Base-by-base conservation (phyloP, 164 flowering plant species). In the Hamamelis virginiana region DNA sequence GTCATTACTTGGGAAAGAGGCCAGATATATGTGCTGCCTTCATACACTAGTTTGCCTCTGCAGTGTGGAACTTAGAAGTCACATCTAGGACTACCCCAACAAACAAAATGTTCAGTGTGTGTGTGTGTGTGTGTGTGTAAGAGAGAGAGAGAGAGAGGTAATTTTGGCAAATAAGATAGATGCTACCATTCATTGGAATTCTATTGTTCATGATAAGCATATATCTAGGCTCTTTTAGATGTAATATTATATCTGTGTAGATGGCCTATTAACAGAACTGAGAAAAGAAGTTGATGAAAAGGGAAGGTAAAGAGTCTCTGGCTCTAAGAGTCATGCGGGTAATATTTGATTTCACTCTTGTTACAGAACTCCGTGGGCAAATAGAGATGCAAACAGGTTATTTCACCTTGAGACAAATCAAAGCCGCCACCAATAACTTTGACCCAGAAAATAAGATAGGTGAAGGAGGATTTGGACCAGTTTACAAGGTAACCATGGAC, bases 401-500 rank as follows among this genome's bases (percentile, higher is more conserved):
- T 71, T 91, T 89, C 77, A 81, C 79, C 46, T 80, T 91, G 69
- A 77, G 78, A 73, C 90, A 91, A 66, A 87, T 91, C 28, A 91
- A 84, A 82, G 78, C 85, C 73, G 94, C 97, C 45, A 91, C 97
- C 3, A 70, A 69, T 19, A 87, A 89, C 77, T 91, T 91, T 69
- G 90, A 88, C 58, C 81, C 86, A 67, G 83, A 73, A 66, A 85
- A 91, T 75, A 91, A 91, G 80, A 84, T 91, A 55, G 97, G 97
- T 4, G 94, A 91, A 86, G 94, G 97, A 28, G 94, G 97, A 19
- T 89, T 91, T 78, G 97, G 97, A 41, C 84, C 94, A 4, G 97
- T 91, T 51, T 88, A 76, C 78, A 91, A 88, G 92, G 97, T 91
- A 78, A 59, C 41, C 25, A 21, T 27, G 8, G 48, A 22, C 46